These are phyloP conservation scores for Thymus mandschuricus DNA, from an alignment of 257 asterid genomes.

Conservation along the genomic window DNA sequence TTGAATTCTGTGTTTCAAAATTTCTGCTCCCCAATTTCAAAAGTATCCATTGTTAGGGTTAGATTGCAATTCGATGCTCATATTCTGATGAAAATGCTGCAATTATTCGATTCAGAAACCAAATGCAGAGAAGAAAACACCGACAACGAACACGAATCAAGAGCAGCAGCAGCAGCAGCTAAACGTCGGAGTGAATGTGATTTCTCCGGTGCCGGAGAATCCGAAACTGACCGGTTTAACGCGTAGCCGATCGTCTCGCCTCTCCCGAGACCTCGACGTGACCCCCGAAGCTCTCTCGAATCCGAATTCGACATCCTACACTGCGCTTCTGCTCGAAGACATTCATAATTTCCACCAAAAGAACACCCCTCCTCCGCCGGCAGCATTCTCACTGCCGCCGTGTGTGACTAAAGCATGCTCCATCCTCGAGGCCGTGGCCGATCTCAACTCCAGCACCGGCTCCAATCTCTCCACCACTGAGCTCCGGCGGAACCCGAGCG, in stretches of 20 bases:
- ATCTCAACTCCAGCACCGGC: slow-evolving; percentile 77
- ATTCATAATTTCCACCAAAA: slow-evolving; percentile 95
- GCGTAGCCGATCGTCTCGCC: slow-evolving; percentile 73
- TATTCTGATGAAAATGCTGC: not conserved
- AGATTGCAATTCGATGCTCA: not conserved
- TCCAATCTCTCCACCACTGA: slow-evolving; percentile 47
- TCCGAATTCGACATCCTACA: slow-evolving; percentile 60
- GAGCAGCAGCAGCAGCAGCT: slow-evolving; percentile 33
- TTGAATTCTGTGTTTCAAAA: too few species aligned
- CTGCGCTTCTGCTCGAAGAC: slow-evolving; percentile 84
- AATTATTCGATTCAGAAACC: slow-evolving; percentile 47
- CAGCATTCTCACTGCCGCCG: slow-evolving; percentile 63
- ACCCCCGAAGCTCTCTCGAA: slow-evolving; percentile 59
- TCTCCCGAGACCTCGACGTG: slow-evolving; percentile 76
- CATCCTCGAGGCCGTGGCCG: slow-evolving; percentile 96
- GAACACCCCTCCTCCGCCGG: slow-evolving; percentile 42
- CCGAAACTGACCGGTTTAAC: slow-evolving; percentile 42
- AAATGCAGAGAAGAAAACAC: slow-evolving; percentile 47
- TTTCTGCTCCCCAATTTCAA: too few species aligned
- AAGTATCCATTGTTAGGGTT: not conserved
- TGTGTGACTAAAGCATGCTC: slow-evolving; percentile 90
- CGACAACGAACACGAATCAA: slow-evolving; percentile 30
- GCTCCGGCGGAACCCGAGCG: slow-evolving; percentile 40
- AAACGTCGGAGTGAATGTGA: slow-evolving; percentile 51
- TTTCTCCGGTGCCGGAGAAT: slow-evolving; percentile 52